A percentile compares a stretch with the other conserved stretches of the same genome.
phyloP scores from a whole-genome alignment of 352 stramenopile genomes.

The Globisporangium paddicum region DNA sequence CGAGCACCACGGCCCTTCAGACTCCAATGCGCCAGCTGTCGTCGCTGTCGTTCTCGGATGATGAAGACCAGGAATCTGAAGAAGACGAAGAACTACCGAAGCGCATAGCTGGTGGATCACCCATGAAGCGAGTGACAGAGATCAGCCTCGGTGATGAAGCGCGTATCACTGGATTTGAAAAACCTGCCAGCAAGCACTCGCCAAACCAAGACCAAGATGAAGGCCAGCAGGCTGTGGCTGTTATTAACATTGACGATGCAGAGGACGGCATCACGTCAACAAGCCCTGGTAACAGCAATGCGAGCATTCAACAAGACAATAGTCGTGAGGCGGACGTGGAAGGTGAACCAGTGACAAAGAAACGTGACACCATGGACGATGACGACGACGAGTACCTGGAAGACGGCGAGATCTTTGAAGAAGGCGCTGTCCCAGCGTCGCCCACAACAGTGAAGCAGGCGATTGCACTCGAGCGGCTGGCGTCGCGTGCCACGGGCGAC shows the following conservation, averaged over 20 bases:
- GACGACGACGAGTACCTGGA: conserved; percentile 33
- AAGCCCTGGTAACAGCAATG: neutral
- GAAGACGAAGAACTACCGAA: conserved; percentile 31
- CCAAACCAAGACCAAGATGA: neutral
- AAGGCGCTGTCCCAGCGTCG: conserved; percentile 34
- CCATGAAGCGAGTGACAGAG: neutral
- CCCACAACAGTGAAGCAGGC: conserved; percentile 32
- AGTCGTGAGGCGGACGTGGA: neutral
- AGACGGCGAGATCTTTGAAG: conserved; percentile 75
- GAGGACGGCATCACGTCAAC: neutral
- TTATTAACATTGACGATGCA: neutral
- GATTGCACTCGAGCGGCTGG: conserved; percentile 27
- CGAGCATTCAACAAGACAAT: neutral
- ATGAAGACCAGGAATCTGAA: conserved; percentile 23
- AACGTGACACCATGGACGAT: neutral
- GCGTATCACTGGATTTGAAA: neutral
- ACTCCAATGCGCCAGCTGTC: neutral
- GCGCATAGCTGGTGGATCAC: neutral
- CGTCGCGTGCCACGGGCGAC: conserved; percentile 13
- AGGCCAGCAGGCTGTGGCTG: neutral
- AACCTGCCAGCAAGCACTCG: neutral
- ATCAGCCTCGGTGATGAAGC: neutral
- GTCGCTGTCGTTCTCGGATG: neutral
- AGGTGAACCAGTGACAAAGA: neutral
- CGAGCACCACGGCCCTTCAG: conserved; percentile 6